Evolutionary conservation across 2,329 filamentous ascomycete species (phyloP), one percentile per base, ranked within the genome.

Genomic region (Xylariaceae sp.): DNA sequence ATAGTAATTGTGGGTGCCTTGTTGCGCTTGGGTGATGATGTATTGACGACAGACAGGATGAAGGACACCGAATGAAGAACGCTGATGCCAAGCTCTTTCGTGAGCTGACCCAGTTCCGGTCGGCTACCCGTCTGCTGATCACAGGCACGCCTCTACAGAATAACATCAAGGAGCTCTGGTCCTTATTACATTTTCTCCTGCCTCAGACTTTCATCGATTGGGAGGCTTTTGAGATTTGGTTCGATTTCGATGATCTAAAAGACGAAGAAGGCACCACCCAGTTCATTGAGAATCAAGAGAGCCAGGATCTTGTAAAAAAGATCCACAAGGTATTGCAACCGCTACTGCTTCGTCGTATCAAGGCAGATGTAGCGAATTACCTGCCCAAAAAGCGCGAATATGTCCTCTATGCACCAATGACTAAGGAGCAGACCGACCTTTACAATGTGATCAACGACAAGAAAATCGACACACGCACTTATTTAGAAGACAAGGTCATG

Each of bases 311-410:
- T 1, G 84, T 94, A 2, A 82, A 89, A 38, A 95, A 91, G 49
- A 86, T 98, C 43, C 93, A 98, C 57, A 80, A 91, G 0, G 90
- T 98, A 18, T 66, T 98, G 1, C 95, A 97, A 54, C 93, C 93
- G 0, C 84, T 98, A 53, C 71, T 98, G 1, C 72, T 98, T 1
- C 80, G 93, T 1, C 78, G 93, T 15, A 78, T 98, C 48, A 98
- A 98, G 65, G 85, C 88, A 0, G 93, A 98, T 56, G 93, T 98
- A 0, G 91, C 95, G 41, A 83, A 83, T 2, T 79, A 89, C 36
- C 73, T 98, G n/a, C 93, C 93, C 0, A 94, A 91, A 65, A 98
- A 98, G 69, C 80, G 93, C 19, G 93, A 98, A 62, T 98, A 98
- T 52, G 87, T 98, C 3, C 69, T 98, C 0, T 97, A 93, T 55